Evolutionary conservation across 2,329 filamentous ascomycete species (phyloP).

Genomic region (Hypoxylon sp.): DNA sequence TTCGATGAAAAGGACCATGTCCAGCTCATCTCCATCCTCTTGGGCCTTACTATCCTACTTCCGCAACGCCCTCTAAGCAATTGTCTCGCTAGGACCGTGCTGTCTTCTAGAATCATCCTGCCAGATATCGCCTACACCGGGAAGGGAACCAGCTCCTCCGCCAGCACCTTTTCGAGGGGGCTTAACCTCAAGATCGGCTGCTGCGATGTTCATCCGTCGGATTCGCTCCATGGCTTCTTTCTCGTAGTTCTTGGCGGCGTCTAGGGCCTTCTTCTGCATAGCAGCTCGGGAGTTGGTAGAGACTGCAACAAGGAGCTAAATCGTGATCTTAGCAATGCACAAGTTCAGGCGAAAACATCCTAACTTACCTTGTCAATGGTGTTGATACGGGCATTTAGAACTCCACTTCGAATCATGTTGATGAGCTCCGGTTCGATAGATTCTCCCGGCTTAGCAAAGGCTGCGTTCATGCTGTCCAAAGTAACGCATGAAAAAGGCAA

Average conservation of each 20-base stretch:
- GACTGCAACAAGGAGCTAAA: conserved; percentile 79
- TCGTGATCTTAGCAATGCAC: conserved; percentile 42
- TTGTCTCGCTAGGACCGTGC: conserved; percentile 25
- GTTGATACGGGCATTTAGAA: conserved; percentile 85
- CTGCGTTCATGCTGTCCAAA: conserved; percentile 80
- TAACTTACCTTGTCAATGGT: conserved; percentile 78
- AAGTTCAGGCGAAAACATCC: neutral
- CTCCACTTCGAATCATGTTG: conserved; percentile 79
- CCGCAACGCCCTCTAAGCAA: conserved; percentile 24
- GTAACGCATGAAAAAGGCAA: conserved; percentile 91
- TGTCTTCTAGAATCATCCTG: conserved; percentile 41
- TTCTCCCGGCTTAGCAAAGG: conserved; percentile 77
- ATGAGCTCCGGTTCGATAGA: conserved; percentile 82
- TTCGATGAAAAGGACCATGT: neutral
- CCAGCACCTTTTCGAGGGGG: conserved; percentile 46
- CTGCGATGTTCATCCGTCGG: conserved; percentile 80
- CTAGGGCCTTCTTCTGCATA: conserved; percentile 79
- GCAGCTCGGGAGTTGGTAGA: conserved; percentile 75
- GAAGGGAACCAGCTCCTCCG: conserved; percentile 29
- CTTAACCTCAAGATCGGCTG: conserved; percentile 81
- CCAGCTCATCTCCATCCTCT: neutral
- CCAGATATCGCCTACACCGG: conserved; percentile 49
- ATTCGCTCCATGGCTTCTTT: conserved; percentile 82
- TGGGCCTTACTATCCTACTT: neutral
- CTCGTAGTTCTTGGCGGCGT: conserved; percentile 79